Evolutionary conservation across 345 rosid species (phyloP).

Genomic region (Bretschneidera sinensis): DNA sequence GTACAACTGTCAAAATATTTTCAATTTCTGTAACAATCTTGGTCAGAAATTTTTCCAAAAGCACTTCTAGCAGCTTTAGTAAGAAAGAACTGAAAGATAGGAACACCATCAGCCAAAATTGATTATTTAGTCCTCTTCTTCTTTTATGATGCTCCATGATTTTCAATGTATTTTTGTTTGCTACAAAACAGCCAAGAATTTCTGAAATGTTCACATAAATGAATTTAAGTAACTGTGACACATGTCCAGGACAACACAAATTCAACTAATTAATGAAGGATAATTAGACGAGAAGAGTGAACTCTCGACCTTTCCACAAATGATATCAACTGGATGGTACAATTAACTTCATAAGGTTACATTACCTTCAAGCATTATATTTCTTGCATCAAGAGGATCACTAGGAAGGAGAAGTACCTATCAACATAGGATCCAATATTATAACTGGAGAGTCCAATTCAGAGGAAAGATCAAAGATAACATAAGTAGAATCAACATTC

Average conservation of each 20-base stretch:
- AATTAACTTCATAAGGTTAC: neutral
- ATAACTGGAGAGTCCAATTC: neutral
- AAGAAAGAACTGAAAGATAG: too few species aligned
- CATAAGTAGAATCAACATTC: constrained; percentile 1
- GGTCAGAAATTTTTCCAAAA: too few species aligned
- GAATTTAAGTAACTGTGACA: neutral
- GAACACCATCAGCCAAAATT: too few species aligned
- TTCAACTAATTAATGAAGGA: neutral
- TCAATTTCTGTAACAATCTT: too few species aligned
- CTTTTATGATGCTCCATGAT: neutral
- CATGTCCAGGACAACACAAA: too few species aligned
- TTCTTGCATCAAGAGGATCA: constrained; percentile 93
- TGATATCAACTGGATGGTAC: neutral
- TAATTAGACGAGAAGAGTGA: neutral
- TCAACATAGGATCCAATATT: constrained; percentile 8
- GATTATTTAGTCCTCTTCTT: neutral
- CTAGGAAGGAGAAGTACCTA: constrained; percentile 79
- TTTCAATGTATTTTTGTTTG: neutral
- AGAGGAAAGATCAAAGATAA: constrained; percentile 4
- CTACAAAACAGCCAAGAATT: neutral
- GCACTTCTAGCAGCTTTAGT: too few species aligned
- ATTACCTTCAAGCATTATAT: constrained; percentile 96
- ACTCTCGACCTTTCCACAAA: neutral
- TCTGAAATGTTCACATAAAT: constrained; percentile 5
- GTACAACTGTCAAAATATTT: too few species aligned